A percentile compares a stretch with the other conserved stretches of the same genome.
Conservation (phyloP, 139 green algal species). For the Coccomyxa sp. region DNA sequence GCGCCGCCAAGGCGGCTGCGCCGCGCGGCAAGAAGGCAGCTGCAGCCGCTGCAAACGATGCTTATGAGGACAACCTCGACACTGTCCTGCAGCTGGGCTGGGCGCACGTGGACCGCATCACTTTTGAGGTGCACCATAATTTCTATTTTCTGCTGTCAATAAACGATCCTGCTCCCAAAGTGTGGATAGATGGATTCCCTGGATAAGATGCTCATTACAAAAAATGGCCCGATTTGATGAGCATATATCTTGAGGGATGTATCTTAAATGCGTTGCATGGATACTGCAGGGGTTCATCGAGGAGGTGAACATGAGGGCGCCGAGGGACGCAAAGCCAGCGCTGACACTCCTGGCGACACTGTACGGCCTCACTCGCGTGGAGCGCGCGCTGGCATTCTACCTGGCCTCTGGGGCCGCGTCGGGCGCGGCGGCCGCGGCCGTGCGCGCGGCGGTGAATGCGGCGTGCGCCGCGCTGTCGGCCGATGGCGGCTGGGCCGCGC, state of each 20-base stretch:
- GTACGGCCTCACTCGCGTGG: conserved; percentile 57
- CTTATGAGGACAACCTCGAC: conserved; percentile 67
- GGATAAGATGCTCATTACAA: not conserved
- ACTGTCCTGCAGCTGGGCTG: conserved; percentile 70
- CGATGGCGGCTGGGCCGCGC: conserved; percentile 30
- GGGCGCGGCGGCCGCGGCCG: conserved; percentile 3
- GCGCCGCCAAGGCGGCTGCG: conserved; percentile 25
- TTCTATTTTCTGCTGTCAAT: not conserved
- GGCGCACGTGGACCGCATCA: conserved; percentile 57
- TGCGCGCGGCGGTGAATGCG: conserved; percentile 44
- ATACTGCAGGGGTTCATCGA: conserved; percentile 29
- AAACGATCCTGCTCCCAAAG: not conserved
- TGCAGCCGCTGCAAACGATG: conserved; percentile 24
- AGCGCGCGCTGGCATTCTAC: conserved; percentile 43
- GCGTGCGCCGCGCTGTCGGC: conserved; percentile 43
- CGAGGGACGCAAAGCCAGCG: conserved; percentile 1
- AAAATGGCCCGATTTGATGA: not conserved
- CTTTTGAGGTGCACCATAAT: conserved; percentile 25
- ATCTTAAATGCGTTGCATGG: not conserved
- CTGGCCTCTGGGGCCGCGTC: conserved; percentile 10
- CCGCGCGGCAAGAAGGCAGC: conserved; percentile 14
- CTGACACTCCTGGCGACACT: conserved; percentile 40
- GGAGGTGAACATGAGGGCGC: conserved; percentile 15
- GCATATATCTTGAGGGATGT: not conserved
- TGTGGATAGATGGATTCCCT: too few species aligned